Evolutionary conservation across 257 asterid species (phyloP), one percentile per base, ranked within the genome.

Genomic region (Jasminum sambac): DNA sequence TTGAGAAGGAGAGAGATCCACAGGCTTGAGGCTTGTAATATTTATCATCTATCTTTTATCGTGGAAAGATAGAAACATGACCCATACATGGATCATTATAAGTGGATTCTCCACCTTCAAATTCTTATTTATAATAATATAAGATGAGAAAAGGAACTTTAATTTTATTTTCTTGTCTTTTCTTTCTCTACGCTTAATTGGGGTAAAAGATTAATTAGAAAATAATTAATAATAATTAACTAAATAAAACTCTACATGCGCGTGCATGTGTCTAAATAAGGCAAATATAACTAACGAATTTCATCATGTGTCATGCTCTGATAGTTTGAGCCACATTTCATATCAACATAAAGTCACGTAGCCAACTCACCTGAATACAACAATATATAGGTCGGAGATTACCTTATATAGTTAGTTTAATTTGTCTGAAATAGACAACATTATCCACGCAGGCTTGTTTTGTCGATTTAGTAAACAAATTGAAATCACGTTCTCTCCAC

Each of bases 401-500:
- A 52, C 34, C 13, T 2, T n/a, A n/a, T n/a, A n/a, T 5, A 52
- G 11, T 8, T 11, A 0, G 12, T 40, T 52, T 21, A 13, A 21
- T 19, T 55, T 55, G 3, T 55, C 36, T 8, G 34, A 55, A 55
- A 23, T 21, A 4, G n/a, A 55, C 17, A 74, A 75, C 25, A 55
- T 38, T 66, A 72, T 78, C 88, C 84, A 79, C 80, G 86, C 78
- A 21, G 69, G 75, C 76, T 55, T 58, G 48, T 74, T 83, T 79
- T 72, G 85, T 79, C 84, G 42, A 62, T 60, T 63, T 80, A 79
- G 52, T 72, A 80, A 80, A 72, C 50, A 74, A 80, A 76, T n/a
- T 63, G n/a, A 67, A 61, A 67, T 55, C 92, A 83, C 84, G 79
- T 76, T 80, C 65, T 12, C 64, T 63, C 95, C 92, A 88, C 91